Percentiles rank a stretch among this genome's conserved stretches.
Evolutionary conservation across 192 early-diverging fungal species (phyloP).

Genomic region (Jimgerdemannia flammicorona): DNA sequence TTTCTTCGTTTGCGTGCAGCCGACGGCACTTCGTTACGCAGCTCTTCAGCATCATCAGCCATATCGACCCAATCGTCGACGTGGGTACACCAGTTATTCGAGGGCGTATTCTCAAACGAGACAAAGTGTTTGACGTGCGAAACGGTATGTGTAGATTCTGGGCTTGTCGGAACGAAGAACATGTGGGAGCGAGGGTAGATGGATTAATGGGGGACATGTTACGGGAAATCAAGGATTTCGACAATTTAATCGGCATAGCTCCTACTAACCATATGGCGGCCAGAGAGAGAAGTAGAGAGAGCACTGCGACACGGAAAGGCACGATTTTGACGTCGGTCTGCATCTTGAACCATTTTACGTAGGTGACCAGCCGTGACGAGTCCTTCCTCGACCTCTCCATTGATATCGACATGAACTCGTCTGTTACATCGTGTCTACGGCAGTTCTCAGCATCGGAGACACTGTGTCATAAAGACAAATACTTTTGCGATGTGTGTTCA

Average conservation of each 20-base stretch:
- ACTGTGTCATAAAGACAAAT: conserved; percentile 96
- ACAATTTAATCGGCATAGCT: too few relatives aligned
- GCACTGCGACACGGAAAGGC: too few relatives aligned
- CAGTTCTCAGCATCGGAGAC: conserved; percentile 96
- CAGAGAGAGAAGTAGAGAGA: too few relatives aligned
- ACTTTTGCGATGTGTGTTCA: conserved; percentile 93
- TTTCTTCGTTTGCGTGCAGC: too few relatives aligned
- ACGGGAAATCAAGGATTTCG: too few relatives aligned
- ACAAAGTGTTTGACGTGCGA: conserved; percentile 97
- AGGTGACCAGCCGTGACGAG: conserved; percentile 90
- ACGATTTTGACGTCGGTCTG: not conserved
- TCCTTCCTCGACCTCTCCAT: conserved; percentile 94
- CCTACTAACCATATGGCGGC: not conserved
- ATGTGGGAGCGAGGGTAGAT: too few relatives aligned
- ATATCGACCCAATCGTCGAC: conserved; percentile 37
- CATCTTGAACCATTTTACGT: too few relatives aligned
- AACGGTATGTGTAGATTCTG: conserved; percentile 52
- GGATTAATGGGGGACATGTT: too few relatives aligned
- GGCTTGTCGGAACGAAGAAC: too few relatives aligned
- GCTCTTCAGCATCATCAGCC: not conserved
- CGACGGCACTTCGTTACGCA: too few relatives aligned
- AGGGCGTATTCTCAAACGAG: conserved; percentile 94
- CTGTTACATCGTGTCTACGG: conserved; percentile 89
- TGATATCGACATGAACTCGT: conserved; percentile 95
- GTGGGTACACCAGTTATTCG: conserved; percentile 96